Percentiles rank a stretch among this genome's conserved stretches.
Evolutionary conservation across 108 stramenopile species (phyloP).

Genomic region (Epipyxis sp.): DNA sequence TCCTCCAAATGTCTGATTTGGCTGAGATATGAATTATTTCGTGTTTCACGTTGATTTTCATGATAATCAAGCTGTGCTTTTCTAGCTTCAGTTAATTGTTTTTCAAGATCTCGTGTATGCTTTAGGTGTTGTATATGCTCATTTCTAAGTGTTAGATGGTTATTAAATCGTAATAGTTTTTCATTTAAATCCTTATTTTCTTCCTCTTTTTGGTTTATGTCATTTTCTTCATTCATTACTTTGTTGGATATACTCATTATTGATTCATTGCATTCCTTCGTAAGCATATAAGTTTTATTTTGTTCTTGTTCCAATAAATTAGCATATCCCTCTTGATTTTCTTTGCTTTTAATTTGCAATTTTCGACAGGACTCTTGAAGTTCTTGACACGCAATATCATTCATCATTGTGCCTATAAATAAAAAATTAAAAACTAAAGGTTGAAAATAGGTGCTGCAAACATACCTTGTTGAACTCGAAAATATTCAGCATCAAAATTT

Average conservation of each 20-base stretch:
- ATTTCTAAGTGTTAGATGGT: not conserved
- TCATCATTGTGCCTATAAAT: no score
- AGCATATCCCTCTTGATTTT: not conserved
- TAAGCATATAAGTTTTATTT: not conserved
- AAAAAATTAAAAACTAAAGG: no score
- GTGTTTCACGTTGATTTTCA: not conserved
- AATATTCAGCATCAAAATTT: not conserved
- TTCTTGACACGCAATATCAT: not conserved
- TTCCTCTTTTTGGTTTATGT: not conserved
- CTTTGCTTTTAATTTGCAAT: not conserved
- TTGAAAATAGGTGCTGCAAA: no score
- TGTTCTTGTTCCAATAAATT: not conserved
- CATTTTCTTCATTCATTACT: constrained; percentile 4
- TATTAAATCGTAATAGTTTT: not conserved
- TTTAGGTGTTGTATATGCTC: not conserved
- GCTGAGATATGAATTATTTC: not conserved
- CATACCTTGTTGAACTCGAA: constrained; percentile 1
- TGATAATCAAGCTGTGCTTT: not conserved
- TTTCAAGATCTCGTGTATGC: not conserved
- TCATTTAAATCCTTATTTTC: not conserved
- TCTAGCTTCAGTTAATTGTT: not conserved
- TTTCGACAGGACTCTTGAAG: not conserved
- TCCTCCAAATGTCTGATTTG: not conserved
- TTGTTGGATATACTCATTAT: no score
- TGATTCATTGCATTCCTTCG: not conserved